Conservation (phyloP, 164 flowering plant genomes). For the Magnolia kwangsiensis region DNA sequence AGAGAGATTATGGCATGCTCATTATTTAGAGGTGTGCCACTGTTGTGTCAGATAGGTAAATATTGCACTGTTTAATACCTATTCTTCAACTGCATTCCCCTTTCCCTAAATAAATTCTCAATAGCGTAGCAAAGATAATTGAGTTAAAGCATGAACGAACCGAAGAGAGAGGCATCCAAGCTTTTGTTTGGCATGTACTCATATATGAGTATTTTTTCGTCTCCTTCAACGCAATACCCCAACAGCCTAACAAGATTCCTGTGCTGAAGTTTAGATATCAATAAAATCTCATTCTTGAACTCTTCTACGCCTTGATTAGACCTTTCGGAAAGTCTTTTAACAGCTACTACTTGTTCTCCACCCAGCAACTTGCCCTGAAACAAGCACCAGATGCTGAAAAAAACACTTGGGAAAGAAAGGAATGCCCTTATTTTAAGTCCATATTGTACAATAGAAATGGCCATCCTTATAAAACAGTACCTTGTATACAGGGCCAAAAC, state of each 20-base stretch:
- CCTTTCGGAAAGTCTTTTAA: constrained; percentile 6
- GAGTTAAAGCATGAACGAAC: background rate
- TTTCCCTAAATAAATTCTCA: no score
- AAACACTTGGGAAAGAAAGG: background rate
- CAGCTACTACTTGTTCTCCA: constrained; percentile 8
- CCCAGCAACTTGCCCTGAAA: constrained; percentile 2
- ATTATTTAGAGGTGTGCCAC: no score
- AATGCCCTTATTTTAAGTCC: background rate
- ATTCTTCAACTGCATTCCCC: no score
- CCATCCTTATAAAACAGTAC: background rate
- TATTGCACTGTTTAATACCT: no score
- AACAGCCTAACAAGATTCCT: constrained; percentile 11
- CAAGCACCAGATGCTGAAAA: background rate
- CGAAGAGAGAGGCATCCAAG: constrained; percentile 10
- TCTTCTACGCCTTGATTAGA: constrained; percentile 12
- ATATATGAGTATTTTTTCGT: constrained; percentile 12
- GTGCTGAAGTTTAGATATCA: constrained; percentile 14
- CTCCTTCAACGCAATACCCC: constrained; percentile 9
- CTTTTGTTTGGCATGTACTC: constrained; percentile 14
- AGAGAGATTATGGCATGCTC: no score
- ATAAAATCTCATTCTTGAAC: constrained; percentile 10
- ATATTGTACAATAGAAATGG: background rate
- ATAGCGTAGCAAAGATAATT: no score
- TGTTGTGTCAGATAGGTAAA: no score
- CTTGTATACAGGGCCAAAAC: constrained; percentile 13